phyloP scores from a whole-genome alignment of 2,329 filamentous ascomycete species.

The Cladophialophora carrionii region DNA sequence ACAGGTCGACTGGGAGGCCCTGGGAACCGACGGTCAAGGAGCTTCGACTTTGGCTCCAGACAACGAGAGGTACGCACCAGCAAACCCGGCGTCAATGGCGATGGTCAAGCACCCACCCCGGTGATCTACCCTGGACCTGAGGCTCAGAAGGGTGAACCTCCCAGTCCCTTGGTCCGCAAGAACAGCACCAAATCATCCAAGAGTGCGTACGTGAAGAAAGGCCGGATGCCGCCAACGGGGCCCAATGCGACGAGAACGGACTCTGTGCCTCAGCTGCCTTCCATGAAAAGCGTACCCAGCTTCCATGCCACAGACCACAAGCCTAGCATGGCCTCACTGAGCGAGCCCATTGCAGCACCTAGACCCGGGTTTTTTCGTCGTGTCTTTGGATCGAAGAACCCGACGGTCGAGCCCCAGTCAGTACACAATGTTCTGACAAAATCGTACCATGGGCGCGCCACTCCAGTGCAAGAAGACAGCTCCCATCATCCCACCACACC shows the following conservation, averaged over 20 bases:
- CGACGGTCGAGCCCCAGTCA: constrained; percentile 35
- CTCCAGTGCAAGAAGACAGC: constrained; percentile 37
- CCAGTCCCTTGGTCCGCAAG: constrained; percentile 43
- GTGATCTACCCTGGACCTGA: constrained; percentile 80
- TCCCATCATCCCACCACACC: constrained; percentile 17
- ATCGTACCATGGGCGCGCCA: constrained; percentile 29
- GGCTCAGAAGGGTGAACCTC: constrained; percentile 49
- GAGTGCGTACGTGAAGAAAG: constrained; percentile 44
- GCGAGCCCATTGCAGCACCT: constrained; percentile 19
- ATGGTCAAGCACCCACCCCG: constrained; percentile 72
- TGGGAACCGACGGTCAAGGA: constrained; percentile 48
- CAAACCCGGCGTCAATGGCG: constrained; percentile 57
- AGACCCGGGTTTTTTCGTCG: constrained; percentile 88
- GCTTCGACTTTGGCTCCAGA: constrained; percentile 51
- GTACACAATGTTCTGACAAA: constrained; percentile 32
- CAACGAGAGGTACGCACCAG: constrained; percentile 32
- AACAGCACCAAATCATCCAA: constrained; percentile 51
- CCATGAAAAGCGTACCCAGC: constrained; percentile 30
- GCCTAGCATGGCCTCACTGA: constrained; percentile 59
- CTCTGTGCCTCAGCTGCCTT: constrained; percentile 29
- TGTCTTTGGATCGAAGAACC: constrained; percentile 76
- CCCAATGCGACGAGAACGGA: constrained; percentile 41
- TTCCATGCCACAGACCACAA: constrained; percentile 52
- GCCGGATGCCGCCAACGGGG: constrained; percentile 47
- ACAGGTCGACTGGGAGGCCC: constrained; percentile 31